These are phyloP conservation scores for Starmerella kuoi DNA, from an alignment of 805 yeast species.

Conservation along the genomic window DNA sequence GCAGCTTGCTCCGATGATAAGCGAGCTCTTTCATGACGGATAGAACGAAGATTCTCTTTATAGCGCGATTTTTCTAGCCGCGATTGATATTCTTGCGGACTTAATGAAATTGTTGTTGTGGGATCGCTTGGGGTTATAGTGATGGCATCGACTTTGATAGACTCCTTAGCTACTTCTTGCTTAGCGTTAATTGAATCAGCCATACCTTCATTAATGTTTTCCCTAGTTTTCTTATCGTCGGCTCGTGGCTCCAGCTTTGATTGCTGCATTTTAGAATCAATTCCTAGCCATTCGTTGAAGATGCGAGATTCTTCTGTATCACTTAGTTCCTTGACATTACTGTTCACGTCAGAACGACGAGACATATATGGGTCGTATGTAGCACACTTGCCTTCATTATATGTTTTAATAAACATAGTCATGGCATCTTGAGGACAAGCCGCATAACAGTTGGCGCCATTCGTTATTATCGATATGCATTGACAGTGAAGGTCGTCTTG, in stretches of 20 bases:
- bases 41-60: conserved; percentile 16
- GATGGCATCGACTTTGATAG: conserved; percentile 5
- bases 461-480: conserved; percentile 14
- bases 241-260: no score
- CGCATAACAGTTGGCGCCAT: conserved; percentile 21
- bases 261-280: background rate
- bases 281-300: no score
- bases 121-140: conserved; percentile 17
- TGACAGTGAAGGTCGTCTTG: conserved; percentile 16
- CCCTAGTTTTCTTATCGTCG: no score
- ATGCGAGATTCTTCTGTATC: background rate
- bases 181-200: no score
- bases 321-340: background rate
- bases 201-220: no score
- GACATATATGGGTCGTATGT: conserved; percentile 15
- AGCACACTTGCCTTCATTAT: conserved; percentile 16
- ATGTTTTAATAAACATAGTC: conserved; percentile 16
- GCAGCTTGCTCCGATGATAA: conserved; percentile 3
- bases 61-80: conserved; percentile 11
- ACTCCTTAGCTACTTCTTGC: background rate
- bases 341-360: no score
- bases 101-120: conserved; percentile 14
- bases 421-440: conserved; percentile 20
- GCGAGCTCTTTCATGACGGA: conserved; percentile 16
- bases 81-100: conserved; percentile 17